Base-by-base conservation (phyloP, 331 rosid genomes). In the Acacia pycnantha region DNA sequence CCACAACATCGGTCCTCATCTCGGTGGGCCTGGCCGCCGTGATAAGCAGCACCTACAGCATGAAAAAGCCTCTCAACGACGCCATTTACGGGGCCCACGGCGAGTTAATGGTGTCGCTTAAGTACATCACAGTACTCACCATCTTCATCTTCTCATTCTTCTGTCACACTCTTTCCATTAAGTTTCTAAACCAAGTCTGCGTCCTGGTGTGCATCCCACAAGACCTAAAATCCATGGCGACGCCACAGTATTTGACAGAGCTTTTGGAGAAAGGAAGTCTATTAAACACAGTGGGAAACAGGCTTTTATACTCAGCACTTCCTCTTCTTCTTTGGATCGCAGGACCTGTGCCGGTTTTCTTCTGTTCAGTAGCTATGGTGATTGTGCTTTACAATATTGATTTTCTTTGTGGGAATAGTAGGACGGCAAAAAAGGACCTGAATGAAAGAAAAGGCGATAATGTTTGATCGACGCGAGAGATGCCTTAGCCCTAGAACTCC, bases 311-410 rank as follows among this genome's bases (percentile, higher is more conserved):
- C 77, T 62, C 79, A 0, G 87, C 85, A 35, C 76, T 88, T 0
- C 90, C 90, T 73, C 71, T 88, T 51, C 15, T 88, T 53, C 90
- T 88, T 64, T 88, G 88, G 89, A 88, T 88, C 51, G 81, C 83
- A 48, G 91, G 87, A 0, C 88, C 88, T 0, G 87, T 83, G 0
- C 67, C 78, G 6, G 88, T 81, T 77, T 85, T 88, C 80, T 74
- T 85, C 74, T 77, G 79, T 40, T 88, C 85, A 61, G 74, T 83
- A 1, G 81, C 88, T 0, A 85, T 82, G 88, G 6, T 88, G 56
- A 77, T 82, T 0, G 85, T 88, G 66, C 90, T 88, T 77, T 88
- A 88, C 70, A 85, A 85, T 22, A 66, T 85, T 29, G 90, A 85
- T 69, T 73, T 88, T 80, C 75, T 88, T 70, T 73, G 69, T 61